A percentile compares a stretch with the other conserved stretches of the same genome.
Conservation (phyloP, 306 rosid species). For the Comarum palustre region DNA sequence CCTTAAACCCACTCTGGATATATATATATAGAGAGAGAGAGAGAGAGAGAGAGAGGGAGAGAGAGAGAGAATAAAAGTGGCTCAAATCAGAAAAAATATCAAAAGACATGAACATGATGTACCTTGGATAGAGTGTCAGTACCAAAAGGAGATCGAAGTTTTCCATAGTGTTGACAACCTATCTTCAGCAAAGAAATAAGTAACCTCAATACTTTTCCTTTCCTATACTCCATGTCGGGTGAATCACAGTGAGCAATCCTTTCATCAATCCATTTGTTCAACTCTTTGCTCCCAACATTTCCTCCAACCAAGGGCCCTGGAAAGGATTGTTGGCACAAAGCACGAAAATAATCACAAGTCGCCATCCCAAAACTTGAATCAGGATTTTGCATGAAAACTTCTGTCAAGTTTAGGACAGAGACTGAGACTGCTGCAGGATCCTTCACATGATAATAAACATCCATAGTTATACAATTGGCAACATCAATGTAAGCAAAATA, state of each 20-base stretch:
- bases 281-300: slow-evolving; percentile 81
- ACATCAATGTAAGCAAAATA: slow-evolving; percentile 22
- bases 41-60: no score
- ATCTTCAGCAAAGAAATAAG: slow-evolving; percentile 88
- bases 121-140: slow-evolving; percentile 59
- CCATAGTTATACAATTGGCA: slow-evolving; percentile 27
- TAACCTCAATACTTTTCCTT: slow-evolving; percentile 67
- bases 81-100: slow-evolving; percentile 6
- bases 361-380: slow-evolving; percentile 40
- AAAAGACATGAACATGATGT: slow-evolving; percentile 30
- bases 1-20: no score
- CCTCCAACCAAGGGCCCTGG: slow-evolving; percentile 97
- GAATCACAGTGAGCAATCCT: slow-evolving; percentile 60
- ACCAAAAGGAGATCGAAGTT: slow-evolving; percentile 89
- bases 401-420: slow-evolving; percentile 71
- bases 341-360: slow-evolving; percentile 53
- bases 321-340: slow-evolving; percentile 78
- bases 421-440: slow-evolving; percentile 55
- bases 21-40: no score
- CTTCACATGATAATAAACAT: slow-evolving; percentile 52
- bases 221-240: slow-evolving; percentile 59
- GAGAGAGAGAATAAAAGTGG: no score
- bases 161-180: slow-evolving; percentile 87
- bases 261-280: slow-evolving; percentile 88
- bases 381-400: slow-evolving; percentile 52